phyloP scores from a whole-genome alignment of 495 filamentous ascomycete genomes.

The Podospora tetraspora region DNA sequence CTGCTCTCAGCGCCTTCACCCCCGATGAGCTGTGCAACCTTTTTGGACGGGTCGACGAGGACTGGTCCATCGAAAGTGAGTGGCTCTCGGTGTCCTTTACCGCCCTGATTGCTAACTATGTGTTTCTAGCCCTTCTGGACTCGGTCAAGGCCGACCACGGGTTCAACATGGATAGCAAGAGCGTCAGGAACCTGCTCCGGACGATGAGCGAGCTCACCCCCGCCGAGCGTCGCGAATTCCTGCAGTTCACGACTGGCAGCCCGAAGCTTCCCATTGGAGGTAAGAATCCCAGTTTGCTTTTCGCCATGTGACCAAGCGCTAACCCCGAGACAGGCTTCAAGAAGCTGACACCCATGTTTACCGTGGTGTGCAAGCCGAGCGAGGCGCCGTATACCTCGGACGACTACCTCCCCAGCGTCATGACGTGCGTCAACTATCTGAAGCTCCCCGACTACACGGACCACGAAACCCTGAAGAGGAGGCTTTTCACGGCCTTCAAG shows the following conservation, averaged over 20 bases:
- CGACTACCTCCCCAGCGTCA: slow-evolving; percentile 95
- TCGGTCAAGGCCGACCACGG: slow-evolving; percentile 99
- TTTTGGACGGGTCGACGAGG: slow-evolving; percentile 90
- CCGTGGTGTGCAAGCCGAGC: slow-evolving; percentile 96
- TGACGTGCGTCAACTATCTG: slow-evolving; percentile 99
- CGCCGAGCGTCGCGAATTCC: slow-evolving; percentile 81
- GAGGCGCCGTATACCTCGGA: slow-evolving; percentile 92
- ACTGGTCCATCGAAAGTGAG: slow-evolving; percentile 97
- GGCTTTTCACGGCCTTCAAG: slow-evolving; percentile 77
- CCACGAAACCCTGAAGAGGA: slow-evolving; percentile 66
- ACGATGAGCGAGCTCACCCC: slow-evolving; percentile 83
- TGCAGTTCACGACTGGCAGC: slow-evolving; percentile 97
- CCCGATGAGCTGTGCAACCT: slow-evolving; percentile 95
- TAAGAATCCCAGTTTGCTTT: slow-evolving; percentile 40
- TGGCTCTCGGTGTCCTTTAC: slow-evolving; percentile 4
- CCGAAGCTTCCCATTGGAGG: slow-evolving; percentile 98
- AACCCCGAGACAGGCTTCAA: slow-evolving; percentile 74
- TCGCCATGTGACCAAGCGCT: slow-evolving; percentile 12
- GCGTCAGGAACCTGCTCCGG: slow-evolving; percentile 88
- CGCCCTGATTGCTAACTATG: slow-evolving; percentile 11
- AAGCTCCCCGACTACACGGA: slow-evolving; percentile 94
- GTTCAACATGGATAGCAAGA: slow-evolving; percentile 98
- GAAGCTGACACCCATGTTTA: slow-evolving; percentile 93
- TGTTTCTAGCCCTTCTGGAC: slow-evolving; percentile 74
- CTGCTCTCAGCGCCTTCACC: slow-evolving; percentile 88